A percentile compares a stretch with the other conserved stretches of the same genome.
phyloP scores from a whole-genome alignment of 2,329 filamentous ascomycete species.

The Hypoxylon sp. region DNA sequence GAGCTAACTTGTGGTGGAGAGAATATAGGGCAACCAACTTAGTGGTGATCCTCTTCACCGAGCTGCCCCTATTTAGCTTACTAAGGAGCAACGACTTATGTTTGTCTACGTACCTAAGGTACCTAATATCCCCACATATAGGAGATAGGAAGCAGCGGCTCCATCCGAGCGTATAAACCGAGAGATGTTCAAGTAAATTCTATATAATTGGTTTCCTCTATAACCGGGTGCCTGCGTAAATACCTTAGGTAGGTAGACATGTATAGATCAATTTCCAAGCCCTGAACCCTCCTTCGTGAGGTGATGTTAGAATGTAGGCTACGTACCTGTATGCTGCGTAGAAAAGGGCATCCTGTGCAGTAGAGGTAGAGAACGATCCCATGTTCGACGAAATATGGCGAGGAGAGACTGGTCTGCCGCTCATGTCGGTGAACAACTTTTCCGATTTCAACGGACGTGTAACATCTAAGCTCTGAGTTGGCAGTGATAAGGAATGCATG shows the following conservation, averaged over 20 bases:
- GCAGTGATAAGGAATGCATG: background rate
- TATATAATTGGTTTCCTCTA: conserved; percentile 11
- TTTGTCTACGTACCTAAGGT: background rate
- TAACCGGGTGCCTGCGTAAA: too few relatives aligned
- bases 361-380: background rate
- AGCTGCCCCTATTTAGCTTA: conserved; percentile 4
- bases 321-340: background rate
- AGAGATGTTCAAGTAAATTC: background rate
- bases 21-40: background rate
- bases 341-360: background rate
- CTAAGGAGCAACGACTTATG: conserved; percentile 3
- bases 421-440: conserved; percentile 8
- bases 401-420: background rate
- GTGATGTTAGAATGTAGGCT: background rate
- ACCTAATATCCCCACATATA: conserved; percentile 25
- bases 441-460: background rate
- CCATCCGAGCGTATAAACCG: conserved; percentile 11
- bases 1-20: conserved; percentile 3
- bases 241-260: background rate
- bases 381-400: background rate
- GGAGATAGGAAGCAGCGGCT: conserved; percentile 7
- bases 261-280: conserved; percentile 1
- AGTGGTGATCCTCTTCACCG: conserved; percentile 35
- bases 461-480: background rate
- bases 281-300: conserved; percentile 1